phyloP scores from a whole-genome alignment of 148 eudicot species.

The Rhododendron simsii region DNA sequence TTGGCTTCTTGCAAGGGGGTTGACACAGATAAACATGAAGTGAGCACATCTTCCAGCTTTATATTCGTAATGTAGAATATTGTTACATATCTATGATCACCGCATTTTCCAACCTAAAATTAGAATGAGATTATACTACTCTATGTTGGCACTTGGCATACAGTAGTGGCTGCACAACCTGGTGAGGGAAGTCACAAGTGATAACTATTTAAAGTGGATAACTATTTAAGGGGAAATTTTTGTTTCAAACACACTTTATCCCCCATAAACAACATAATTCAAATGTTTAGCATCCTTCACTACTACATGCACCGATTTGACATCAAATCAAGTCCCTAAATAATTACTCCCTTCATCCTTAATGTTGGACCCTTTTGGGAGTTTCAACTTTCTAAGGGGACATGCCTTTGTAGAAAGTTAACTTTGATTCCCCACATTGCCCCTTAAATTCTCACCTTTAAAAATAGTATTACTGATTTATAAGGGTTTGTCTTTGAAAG shows the following conservation, averaged over 20 bases:
- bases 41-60: slow-evolving; percentile 24
- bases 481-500: neutral
- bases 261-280: neutral
- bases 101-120: neutral
- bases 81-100: neutral
- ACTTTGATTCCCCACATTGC: neutral
- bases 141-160: neutral
- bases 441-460: neutral
- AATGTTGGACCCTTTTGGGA: neutral
- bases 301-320: neutral
- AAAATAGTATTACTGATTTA: neutral
- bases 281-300: neutral
- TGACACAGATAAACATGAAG: slow-evolving; percentile 69
- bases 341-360: neutral
- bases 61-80: neutral
- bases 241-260: neutral
- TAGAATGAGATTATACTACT: neutral
- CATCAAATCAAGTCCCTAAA: neutral
- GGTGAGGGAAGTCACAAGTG: neutral
- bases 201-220: neutral
- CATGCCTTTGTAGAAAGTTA: neutral
- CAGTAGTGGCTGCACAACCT: neutral
- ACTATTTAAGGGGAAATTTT: neutral
- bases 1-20: slow-evolving; percentile 67
- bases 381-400: neutral